Base-by-base conservation (phyloP, 1,139 yeast genomes). In the Hyphopichia buzzinii region DNA sequence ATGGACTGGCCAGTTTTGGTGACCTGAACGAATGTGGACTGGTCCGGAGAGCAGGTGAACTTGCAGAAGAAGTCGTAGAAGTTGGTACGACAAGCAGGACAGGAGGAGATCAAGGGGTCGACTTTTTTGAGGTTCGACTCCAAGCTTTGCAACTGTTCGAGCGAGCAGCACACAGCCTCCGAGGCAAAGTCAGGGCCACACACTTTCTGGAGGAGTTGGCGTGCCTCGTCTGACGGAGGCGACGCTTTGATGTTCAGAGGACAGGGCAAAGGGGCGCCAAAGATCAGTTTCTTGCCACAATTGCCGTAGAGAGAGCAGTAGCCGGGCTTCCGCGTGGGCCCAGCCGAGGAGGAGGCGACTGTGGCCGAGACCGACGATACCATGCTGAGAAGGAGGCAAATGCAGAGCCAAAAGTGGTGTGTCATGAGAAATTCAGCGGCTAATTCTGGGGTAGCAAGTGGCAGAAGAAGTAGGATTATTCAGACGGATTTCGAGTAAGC, bases 41-140 rank as follows among this genome's bases (percentile, higher is more conserved):
- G 97, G 49, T 86, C 67, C 0, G 96, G 83, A 1, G 96, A 85
- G 59, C 98, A 92, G 1, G 96, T 85, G 58, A 92, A 89, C 35
- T 82, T 79, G 62, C 97, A 92, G 54, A 89, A 87, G 49, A 90
- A 71, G 50, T 84, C 85, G 51, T 80, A 79, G 58, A 92, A 90
- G 64, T 92, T 92, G 60, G 79, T 80, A 40, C 77, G 72, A 57
- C 98, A 92, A 0, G 98, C 97, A 2, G 97, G 97, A 57, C 98
- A 92, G 4, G 96, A 85, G 17, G 95, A 78, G 29, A 92, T 84
- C 28, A 92, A 61, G 0, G 88, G 79, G 41, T 84, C 94, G 0
- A 85, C 96, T 43, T 79, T 79, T 47, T 81, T 78, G 39, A 92
- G 63, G 53, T 82, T 85, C 29, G 62, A 44, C 38, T 67, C 66